Base-by-base conservation (phyloP, 2,329 filamentous ascomycete species). In the Arthroderma sp. region DNA sequence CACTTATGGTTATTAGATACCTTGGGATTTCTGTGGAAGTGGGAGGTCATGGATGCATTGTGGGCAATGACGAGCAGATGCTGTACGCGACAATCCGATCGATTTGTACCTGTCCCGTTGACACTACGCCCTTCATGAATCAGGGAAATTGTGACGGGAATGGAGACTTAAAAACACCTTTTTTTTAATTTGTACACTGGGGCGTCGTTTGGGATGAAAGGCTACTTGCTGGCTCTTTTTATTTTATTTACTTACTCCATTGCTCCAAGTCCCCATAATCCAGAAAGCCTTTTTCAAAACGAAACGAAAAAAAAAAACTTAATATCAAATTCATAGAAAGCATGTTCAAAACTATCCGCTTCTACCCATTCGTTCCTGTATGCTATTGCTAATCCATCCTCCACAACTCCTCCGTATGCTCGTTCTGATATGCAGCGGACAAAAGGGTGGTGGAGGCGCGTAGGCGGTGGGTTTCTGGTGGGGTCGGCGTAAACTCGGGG, bases 1-100 rank as follows among this genome's bases (percentile, higher is more conserved):
- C 73, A 74, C 81, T 64, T 86, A 77, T 73, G 89, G 88, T 70
- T 94, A 94, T 81, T 96, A 94, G 61, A 66, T 63, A 62, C 58
- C 58, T 63, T 49, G 55, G 58, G 62, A 61, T 62, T 64, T 49
- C 36, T 43, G 58, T 54, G 59, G 63, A 58, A 59, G 56, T 58
- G 56, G 61, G 57, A 60, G 56, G 53, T 58, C 56, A 57, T 59
- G 56, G 60, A 58, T 61, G 50, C 50, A 49, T 43, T 49, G 48
- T 59, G 57, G 59, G 54, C 58, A 62, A 57, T 57, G 56, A 58
- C 59, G 60, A 61, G 60, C 56, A 59, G 58, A 61, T 39, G 30
- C 53, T 63, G 60, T 58, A 63, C 59, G 36, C 40, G 56, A 59
- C 58, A 59, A 60, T 57, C 61, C 60, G 56, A 62, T 62, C 60